Evolutionary conservation across 305 asterid species (phyloP), one percentile per base, ranked within the genome.

Genomic region (Ilex paraguariensis): DNA sequence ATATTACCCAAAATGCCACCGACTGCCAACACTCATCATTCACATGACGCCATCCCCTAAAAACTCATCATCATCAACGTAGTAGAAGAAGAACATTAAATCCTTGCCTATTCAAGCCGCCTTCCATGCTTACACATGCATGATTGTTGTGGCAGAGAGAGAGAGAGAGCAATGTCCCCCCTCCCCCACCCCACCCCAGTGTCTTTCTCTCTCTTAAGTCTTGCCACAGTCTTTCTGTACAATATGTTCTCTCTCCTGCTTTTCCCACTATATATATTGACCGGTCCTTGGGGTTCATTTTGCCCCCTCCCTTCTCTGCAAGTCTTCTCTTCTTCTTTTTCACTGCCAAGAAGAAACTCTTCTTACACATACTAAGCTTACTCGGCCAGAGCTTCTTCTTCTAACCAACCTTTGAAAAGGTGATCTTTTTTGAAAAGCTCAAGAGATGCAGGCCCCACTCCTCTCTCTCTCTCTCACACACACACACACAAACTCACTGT

Each of bases 41-140:
- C 86, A 82, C 81, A 84, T 87, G 95, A 84, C 81, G 80, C 81
- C 86, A 84, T 72, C 82, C 71, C 70, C 44, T 17, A 72, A 77
- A 57, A 36, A 36, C 61, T 59, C 66, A 71, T 66, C 75, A 68
- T 78, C 48, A 74, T 66, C 12, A 14, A 14, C 14, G 15, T 69
- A 78, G 75, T 59, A 74, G 73, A 65, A 67, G 52, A 70, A 56
- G 57, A 70, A 76, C 77, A 76, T 65, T 55, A 46, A 46, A 7
- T 11, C 75, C 72, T 68, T 73, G 73, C 73, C 71, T 64, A 54
- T 72, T 32, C 70, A 61, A 75, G 83, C 86, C 87, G 77, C 79
- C 83, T 71, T 84, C 79, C 75, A 57, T 82, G 78, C 83, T 79
- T 77, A 70, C 85, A 67, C 84, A 75, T 77, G 82, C 85, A 88